A percentile compares a stretch with the other conserved stretches of the same genome.
Conservation (phyloP, 2,329 filamentous ascomycete genomes). For the Penicillium sp. region DNA sequence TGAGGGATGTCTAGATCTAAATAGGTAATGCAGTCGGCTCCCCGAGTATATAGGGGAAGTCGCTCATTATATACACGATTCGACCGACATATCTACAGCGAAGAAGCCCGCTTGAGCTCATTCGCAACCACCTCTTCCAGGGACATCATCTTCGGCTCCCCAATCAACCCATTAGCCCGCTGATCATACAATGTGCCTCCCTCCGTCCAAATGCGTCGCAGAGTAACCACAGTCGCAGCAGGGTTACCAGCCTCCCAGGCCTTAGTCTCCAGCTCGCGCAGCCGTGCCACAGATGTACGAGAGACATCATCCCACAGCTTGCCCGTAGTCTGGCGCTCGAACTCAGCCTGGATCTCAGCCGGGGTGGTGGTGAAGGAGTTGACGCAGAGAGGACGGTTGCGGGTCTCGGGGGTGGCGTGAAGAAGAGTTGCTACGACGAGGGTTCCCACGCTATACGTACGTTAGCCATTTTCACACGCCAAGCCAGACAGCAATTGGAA, state of each 20-base stretch:
- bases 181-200: conserved; percentile 66
- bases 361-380: conserved; percentile 67
- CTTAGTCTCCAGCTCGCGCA: conserved; percentile 55
- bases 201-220: conserved; percentile 67
- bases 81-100: conserved; percentile 9
- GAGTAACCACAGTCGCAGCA: conserved; percentile 52
- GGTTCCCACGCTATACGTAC: conserved; percentile 55
- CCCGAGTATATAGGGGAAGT: too few relatives aligned
- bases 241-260: conserved; percentile 53
- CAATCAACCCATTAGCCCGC: conserved; percentile 60
- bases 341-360: conserved; percentile 59
- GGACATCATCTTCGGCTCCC: conserved; percentile 50
- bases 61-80: too few relatives aligned
- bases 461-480: conserved; percentile 1
- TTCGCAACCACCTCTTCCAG: conserved; percentile 46
- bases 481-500: neutral
- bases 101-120: conserved; percentile 15
- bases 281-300: conserved; percentile 50
- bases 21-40: too few relatives aligned
- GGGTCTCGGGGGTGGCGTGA: conserved; percentile 47
- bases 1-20: too few relatives aligned
- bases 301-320: conserved; percentile 49
- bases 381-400: conserved; percentile 58
- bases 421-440: conserved; percentile 59
- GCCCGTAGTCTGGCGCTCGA: conserved; percentile 59